Percentiles rank a stretch among this genome's conserved stretches.
Evolutionary conservation across 2,329 filamentous ascomycete genomes (phyloP).

Genomic region (Daldinia sp.): DNA sequence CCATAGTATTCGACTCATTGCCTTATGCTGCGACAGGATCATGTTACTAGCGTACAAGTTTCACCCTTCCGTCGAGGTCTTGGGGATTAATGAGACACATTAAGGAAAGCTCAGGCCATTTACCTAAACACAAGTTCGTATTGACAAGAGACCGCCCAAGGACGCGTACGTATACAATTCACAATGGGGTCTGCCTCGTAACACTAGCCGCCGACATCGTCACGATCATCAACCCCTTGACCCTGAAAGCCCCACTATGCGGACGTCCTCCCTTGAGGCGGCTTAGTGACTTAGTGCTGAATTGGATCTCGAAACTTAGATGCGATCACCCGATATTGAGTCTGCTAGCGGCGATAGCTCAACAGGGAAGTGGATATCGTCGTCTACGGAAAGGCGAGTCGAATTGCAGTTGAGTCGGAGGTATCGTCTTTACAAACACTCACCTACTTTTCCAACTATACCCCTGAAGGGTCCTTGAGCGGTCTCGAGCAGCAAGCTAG

Average conservation of each 20-base stretch:
- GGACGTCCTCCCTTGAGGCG: neutral
- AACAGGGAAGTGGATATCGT: conserved; percentile 10
- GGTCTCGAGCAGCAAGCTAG: neutral
- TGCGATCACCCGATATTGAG: conserved; percentile 26
- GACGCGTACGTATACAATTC: neutral
- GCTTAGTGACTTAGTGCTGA: neutral
- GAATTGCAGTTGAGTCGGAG: neutral
- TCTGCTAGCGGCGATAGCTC: conserved; percentile 12
- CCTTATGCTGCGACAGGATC: neutral
- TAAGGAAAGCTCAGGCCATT: neutral
- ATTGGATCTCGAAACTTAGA: conserved; percentile 13
- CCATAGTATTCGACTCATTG: neutral
- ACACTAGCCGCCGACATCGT: neutral
- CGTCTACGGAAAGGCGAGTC: conserved; percentile 3
- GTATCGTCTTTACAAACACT: neutral
- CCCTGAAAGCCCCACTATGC: neutral
- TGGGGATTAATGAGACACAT: neutral
- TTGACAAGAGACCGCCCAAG: neutral
- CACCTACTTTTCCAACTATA: neutral
- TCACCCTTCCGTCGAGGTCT: neutral
- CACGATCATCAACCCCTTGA: neutral
- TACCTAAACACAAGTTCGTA: neutral
- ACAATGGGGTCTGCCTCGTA: neutral
- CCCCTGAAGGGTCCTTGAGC: neutral
- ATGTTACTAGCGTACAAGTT: conserved; percentile 2